Conservation (phyloP, 495 filamentous ascomycete genomes). For the Ramalina intermedia region DNA sequence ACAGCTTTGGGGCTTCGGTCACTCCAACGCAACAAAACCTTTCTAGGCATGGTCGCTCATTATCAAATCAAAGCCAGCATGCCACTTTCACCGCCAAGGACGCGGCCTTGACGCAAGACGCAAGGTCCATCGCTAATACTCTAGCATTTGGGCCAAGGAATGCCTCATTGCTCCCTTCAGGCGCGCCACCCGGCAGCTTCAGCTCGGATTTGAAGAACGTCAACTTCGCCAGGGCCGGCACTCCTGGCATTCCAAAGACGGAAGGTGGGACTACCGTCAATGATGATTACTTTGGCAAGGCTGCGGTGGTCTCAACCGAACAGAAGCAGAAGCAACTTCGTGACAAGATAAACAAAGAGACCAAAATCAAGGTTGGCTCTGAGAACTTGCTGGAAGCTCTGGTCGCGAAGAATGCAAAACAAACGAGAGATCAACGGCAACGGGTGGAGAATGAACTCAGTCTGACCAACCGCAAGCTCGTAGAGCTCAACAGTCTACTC, state of each 20-base stretch:
- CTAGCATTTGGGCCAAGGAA: constrained; percentile 46
- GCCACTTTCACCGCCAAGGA: constrained; percentile 33
- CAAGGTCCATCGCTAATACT: constrained; percentile 44
- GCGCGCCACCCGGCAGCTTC: constrained; percentile 74
- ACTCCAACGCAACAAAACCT: constrained; percentile 56
- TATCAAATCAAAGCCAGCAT: constrained; percentile 30
- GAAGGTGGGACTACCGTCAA: constrained; percentile 38
- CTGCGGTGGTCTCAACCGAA: constrained; percentile 46
- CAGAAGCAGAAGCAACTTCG: constrained; percentile 57
- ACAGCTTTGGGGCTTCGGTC: constrained; percentile 47
- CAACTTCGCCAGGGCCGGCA: constrained; percentile 48
- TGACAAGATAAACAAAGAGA: constrained; percentile 79
- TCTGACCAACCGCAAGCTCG: constrained; percentile 80
- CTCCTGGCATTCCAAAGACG: constrained; percentile 53
- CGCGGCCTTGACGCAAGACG: constrained; percentile 28
- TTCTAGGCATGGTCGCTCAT: constrained; percentile 40
- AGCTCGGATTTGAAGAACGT: constrained; percentile 76
- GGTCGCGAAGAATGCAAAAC: constrained; percentile 87
- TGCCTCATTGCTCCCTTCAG: constrained; percentile 47
- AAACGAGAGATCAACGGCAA: constrained; percentile 78
- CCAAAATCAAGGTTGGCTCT: constrained; percentile 93
- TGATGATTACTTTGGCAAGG: constrained; percentile 47
- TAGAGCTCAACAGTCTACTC: constrained; percentile 64
- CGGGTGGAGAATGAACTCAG: constrained; percentile 83
- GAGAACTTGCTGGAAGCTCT: constrained; percentile 94